Base-by-base conservation (phyloP, 1,284 basidiomycete species). In the Rhizopogon hawkerae region DNA sequence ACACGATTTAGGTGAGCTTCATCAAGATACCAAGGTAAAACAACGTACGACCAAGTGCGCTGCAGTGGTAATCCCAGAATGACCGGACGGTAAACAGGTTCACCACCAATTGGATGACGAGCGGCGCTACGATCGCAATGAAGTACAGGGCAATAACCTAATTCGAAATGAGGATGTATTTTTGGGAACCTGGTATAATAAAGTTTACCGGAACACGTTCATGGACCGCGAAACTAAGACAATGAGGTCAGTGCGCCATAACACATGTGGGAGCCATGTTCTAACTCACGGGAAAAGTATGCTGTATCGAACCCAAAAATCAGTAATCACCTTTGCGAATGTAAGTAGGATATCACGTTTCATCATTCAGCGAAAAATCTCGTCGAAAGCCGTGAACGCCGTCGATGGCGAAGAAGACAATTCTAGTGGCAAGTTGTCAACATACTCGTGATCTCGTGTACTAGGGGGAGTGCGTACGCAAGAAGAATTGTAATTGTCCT, bases 31-130 rank as follows among this genome's bases (percentile, higher is more conserved):
- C 54, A 41, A 66, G 52, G 44, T 37, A 49, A 29, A 61, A 57
- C 4, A 51, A 73, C 81, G 48, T 58, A 87, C 85, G 69, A 38
- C 91, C 92, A 9, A 93, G 76, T 21, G 83, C 73, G 46, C 86
- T 78, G 58, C 81, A 86, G 65, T 98, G 93, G 33, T 88, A 72
- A 60, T 97, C 94, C 91, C 92, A 96, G 68, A 83, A 81, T 4
- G 83, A 87, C 16, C 85, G 78, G 9, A 89, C 70, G 14, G 90
- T 82, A 7, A 86, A 49, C 18, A 83, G 54, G 57, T 90, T 88
- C 56, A 92, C 74, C 5, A 78, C 58, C 13, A 83, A 73, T 57
- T 91, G 80, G 35, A 91, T 67, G 13, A 83, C 57, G 3, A 88
- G 62, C 0, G 92, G 89, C 2, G 85, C 72, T 3, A 79, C 77